Base-by-base conservation (phyloP, 306 rosid species). In the Alnus glutinosa region DNA sequence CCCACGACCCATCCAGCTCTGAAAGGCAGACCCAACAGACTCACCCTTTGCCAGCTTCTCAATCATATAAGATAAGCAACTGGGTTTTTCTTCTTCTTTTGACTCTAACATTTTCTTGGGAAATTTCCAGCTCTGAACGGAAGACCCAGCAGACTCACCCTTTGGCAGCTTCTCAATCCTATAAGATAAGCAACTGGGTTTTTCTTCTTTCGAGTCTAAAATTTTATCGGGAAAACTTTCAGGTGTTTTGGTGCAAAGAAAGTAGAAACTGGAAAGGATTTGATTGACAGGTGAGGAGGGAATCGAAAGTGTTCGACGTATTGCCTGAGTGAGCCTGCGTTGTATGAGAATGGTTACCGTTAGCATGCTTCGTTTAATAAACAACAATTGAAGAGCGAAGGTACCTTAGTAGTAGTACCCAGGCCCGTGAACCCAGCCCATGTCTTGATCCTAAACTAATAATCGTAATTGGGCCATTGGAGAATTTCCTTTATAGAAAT, bases 1-100 rank as follows among this genome's bases (percentile, higher is more conserved):
- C 39, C 98, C 98, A 79, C 91, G 94, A 9, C 98, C 86, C 99
- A 95, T 95, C 98, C 97, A 95, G 69, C 93, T 87, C 76, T 88
- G 88, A 72, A 95, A 93, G 49, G 97, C 94, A 70, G 80, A 87
- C 70, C 92, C 90, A 71, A 89, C 84, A 1, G 91, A 81, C 74
- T 89, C 90, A 55, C 80, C 89, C 73, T 71, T 84, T 11, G 85
- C 82, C 57, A 91, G 89, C 78, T 83, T 91, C 90, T 93, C 99
- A 59, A 95, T 93, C 86, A 89, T 89, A 64, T 81, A 79, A 47
- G 93, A 95, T 32, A 95, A 87, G 86, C 92, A 73, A 18, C 76
- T 78, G 48, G 81, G 75, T 47, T 71, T 88, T 64, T 84, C 81
- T 72, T 16, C 71, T 70, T 16, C 71, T 64, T 77, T 77, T 10